Base-by-base conservation (phyloP, 2,329 filamentous ascomycete genomes). In the Kalmusia sp. region DNA sequence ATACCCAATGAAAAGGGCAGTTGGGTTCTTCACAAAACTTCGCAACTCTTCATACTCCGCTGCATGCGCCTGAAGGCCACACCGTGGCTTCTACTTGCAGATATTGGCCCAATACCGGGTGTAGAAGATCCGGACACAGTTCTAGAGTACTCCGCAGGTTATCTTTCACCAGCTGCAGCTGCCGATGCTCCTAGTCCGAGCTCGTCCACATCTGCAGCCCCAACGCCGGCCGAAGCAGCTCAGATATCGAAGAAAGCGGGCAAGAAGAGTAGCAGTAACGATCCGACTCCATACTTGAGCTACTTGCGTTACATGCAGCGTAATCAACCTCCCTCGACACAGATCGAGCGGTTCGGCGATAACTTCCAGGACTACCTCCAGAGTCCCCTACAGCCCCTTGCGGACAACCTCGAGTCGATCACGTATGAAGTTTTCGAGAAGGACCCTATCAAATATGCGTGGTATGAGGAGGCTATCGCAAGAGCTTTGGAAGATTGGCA, bases 361-460 rank as follows among this genome's bases (percentile, higher is more conserved):
- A 88, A 88, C 2, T 91, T 90, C 63, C 96, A 99, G 68, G 95
- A 99, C 73, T 99, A 95, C 82, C 82, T 99, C 9, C 95, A 99
- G 73, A 93, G 93, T 2, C 95, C 95, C 2, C 80, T 99, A 34
- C 96, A 99, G 72, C 95, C 95, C 0, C 82, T 99, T 12, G 93
- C 93, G 0, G 95, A 99, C 74, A 99, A 99, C 64, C 82, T 99
- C 12, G 96, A 99, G 73, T 96, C 92, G 40, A 90, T 96, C 35
- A 99, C 95, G 0, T 99, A 99, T 73, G 95, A 99, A 71, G 93
- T 98, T 2, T 99, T 99, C 67, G 95, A 99, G 73, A 96, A 96
- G 63, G 96, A 99, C 60, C 95, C 95, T 0, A 90, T 99, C 76
- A 99, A 99, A 76, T 99, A 99, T 72, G 87, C 92, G 59, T 96